Evolutionary conservation across 2,329 filamentous ascomycete species (phyloP).

Genomic region (Cercospora berteroae): DNA sequence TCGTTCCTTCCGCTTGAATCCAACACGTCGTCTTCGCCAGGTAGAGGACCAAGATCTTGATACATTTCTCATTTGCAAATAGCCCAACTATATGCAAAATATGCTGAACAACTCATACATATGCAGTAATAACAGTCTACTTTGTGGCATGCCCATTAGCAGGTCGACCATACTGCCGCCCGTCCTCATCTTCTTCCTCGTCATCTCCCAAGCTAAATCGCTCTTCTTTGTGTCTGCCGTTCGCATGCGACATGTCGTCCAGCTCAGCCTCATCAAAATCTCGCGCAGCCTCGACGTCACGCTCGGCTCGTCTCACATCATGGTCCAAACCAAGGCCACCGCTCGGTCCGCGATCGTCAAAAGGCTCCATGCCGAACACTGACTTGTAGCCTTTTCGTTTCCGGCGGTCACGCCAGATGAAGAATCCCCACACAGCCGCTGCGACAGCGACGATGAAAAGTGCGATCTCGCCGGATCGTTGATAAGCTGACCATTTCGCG

Average conservation of each 20-base stretch:
- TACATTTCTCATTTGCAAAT: not conserved
- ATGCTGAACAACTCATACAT: not conserved
- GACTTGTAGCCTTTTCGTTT: constrained; percentile 48
- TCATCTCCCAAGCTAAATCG: constrained; percentile 29
- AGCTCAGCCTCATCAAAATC: constrained; percentile 63
- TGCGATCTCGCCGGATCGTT: constrained; percentile 80
- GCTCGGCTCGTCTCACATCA: constrained; percentile 36
- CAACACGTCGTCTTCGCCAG: not conserved
- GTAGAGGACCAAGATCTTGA: not conserved
- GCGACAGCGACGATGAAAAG: constrained; percentile 76
- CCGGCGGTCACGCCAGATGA: constrained; percentile 58
- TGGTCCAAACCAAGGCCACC: constrained; percentile 44
- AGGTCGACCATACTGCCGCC: constrained; percentile 9
- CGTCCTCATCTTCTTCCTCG: constrained; percentile 19
- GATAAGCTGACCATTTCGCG: constrained; percentile 86
- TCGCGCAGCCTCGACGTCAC: constrained; percentile 57
- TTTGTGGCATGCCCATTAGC: constrained; percentile 13
- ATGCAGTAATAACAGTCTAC: not conserved
- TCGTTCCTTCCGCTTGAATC: too few species aligned
- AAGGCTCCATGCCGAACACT: constrained; percentile 38
- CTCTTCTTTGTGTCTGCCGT: constrained; percentile 16
- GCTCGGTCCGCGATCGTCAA: constrained; percentile 45
- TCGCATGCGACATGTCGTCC: constrained; percentile 47
- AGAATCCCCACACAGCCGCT: constrained; percentile 71
- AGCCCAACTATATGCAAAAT: not conserved